Conservation (phyloP, 441 rosid genomes). For the Manihot esculenta region DNA sequence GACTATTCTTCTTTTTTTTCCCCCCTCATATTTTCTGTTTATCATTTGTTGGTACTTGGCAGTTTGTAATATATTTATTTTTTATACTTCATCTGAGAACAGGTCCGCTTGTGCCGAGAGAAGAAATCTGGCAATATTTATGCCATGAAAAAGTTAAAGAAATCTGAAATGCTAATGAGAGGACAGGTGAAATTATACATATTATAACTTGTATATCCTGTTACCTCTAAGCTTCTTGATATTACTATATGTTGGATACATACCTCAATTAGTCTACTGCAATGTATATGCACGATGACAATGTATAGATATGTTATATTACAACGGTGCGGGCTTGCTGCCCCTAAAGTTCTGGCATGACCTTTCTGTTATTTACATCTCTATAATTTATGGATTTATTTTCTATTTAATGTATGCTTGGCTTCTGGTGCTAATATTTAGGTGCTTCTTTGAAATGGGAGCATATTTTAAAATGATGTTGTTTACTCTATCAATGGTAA, state of each 20-base stretch:
- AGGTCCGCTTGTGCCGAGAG: slow-evolving; percentile 90
- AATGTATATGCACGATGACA: too few species aligned
- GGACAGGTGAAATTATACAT: slow-evolving; percentile 74
- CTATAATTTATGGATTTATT: too few species aligned
- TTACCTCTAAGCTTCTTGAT: not conserved
- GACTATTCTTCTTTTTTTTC: slow-evolving; percentile 3
- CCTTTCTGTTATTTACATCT: too few species aligned
- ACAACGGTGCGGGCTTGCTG: too few species aligned
- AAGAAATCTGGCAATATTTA: slow-evolving; percentile 93
- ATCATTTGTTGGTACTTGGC: slow-evolving; percentile 17
- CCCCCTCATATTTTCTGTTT: slow-evolving; percentile 3
- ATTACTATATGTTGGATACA: too few species aligned
- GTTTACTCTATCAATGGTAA: not conserved
- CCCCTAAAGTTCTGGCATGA: too few species aligned
- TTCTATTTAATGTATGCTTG: too few species aligned
- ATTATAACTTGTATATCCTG: slow-evolving; percentile 9
- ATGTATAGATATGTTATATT: too few species aligned
- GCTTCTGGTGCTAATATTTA: too few species aligned
- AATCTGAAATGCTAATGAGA: slow-evolving; percentile 93
- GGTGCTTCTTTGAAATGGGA: not conserved
- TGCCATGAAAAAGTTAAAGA: slow-evolving; percentile 99
- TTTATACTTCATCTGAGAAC: slow-evolving; percentile 28
- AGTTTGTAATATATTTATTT: slow-evolving; percentile 17
- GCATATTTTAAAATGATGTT: not conserved
- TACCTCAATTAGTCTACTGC: too few species aligned